A percentile compares a stretch with the other conserved stretches of the same genome.
Conservation (phyloP, 2,329 filamentous ascomycete species). For the Tetracladium maxilliforme region DNA sequence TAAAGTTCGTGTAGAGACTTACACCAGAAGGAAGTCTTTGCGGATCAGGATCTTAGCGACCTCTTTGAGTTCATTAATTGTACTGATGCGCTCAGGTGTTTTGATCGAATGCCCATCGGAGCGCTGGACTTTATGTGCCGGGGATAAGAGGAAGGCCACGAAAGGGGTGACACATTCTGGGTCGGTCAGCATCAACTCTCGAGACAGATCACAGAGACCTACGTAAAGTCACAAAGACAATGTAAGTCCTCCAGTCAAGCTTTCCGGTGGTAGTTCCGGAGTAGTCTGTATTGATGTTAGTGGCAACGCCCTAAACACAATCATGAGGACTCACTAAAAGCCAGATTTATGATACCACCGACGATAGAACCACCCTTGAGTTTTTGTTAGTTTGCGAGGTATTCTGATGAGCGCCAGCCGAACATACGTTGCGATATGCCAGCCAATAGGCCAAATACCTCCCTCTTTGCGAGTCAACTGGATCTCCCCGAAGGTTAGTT, state of each 20-base stretch:
- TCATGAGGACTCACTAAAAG: constrained; percentile 6
- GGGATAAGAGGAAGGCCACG: constrained; percentile 7
- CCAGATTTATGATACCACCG: constrained; percentile 8
- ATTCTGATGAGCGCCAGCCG: not conserved
- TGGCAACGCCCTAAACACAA: no score
- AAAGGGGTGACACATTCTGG: constrained; percentile 4
- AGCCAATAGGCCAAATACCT: constrained; percentile 8
- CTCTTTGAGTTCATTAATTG: no score
- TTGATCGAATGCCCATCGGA: constrained; percentile 6
- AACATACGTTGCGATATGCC: constrained; percentile 5
- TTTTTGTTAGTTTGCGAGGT: not conserved
- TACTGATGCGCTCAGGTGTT: constrained; percentile 3
- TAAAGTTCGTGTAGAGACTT: no score
- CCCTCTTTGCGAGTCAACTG: constrained; percentile 5
- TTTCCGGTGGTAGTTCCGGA: constrained; percentile 9
- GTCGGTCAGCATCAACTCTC: not conserved
- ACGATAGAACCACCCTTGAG: constrained; percentile 3
- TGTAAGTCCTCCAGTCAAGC: constrained; percentile 12
- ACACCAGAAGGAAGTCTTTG: no score
- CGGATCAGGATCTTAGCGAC: no score
- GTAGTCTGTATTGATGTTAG: constrained; percentile 3
- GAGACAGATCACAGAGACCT: constrained; percentile 2
- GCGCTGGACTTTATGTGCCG: constrained; percentile 7
- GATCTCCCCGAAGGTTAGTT: constrained; percentile 3
- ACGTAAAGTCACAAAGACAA: constrained; percentile 13